Evolutionary conservation across 1,139 yeast species (phyloP).

Genomic region (Oligophagozyma castellii): DNA sequence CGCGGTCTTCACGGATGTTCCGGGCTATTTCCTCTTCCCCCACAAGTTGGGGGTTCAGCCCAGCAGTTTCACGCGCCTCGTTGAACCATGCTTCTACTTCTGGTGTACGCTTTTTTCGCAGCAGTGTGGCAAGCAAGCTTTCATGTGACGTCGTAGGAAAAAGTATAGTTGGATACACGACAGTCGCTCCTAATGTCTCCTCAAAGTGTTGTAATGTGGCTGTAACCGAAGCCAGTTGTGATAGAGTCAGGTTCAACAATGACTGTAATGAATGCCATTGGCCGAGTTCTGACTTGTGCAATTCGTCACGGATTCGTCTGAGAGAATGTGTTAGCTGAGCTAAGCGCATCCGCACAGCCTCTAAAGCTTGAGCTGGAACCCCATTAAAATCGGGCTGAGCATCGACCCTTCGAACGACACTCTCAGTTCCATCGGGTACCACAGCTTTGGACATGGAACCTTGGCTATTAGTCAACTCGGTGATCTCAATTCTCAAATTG

Average conservation of each 20-base stretch:
- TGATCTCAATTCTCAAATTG: too few relatives aligned
- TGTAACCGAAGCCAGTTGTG: conserved; percentile 68
- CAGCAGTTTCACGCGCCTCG: conserved; percentile 35
- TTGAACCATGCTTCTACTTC: conserved; percentile 83
- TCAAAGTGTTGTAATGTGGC: conserved; percentile 50
- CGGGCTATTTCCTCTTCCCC: conserved; percentile 15
- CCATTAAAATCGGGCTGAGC: conserved; percentile 23
- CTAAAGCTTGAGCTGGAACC: conserved; percentile 47
- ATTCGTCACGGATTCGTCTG: conserved; percentile 31
- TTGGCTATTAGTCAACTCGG: too few relatives aligned
- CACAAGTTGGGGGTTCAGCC: conserved; percentile 12
- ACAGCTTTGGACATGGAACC: too few relatives aligned
- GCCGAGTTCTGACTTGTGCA: conserved; percentile 26
- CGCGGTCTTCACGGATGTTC: conserved; percentile 32
- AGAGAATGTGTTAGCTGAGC: conserved; percentile 40
- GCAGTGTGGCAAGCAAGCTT: conserved; percentile 64
- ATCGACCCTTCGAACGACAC: too few relatives aligned
- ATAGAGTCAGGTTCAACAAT: conserved; percentile 69
- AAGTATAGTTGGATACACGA: conserved; percentile 67
- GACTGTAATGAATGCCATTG: conserved; percentile 45
- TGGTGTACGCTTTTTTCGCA: conserved; percentile 78
- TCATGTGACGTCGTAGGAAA: conserved; percentile 82
- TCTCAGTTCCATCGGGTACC: too few relatives aligned
- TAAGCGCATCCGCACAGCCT: conserved; percentile 43
- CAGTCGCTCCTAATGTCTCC: conserved; percentile 47